Evolutionary conservation across 148 eudicot genomes (phyloP), one percentile per base, ranked within the genome.

Genomic region (Vaccinium corymbosum): DNA sequence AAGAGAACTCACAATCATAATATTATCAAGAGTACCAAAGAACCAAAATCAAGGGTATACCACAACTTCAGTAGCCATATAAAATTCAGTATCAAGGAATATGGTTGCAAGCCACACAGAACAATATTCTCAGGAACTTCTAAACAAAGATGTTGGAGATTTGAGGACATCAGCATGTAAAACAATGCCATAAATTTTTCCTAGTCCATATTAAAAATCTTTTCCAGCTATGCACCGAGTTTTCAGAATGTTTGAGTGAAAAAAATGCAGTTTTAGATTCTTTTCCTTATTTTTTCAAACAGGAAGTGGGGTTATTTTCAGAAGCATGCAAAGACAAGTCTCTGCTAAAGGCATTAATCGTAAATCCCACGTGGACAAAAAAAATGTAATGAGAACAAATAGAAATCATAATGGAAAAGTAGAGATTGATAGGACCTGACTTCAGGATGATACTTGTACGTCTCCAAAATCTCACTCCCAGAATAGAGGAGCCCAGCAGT

Each of bases 401-500:
- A 25, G 55, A 29, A 9, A 3, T 52, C 64, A 70, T 42, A 15
- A 66, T 42, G 51, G n/a, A 61, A 64, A 53, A 51, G 35, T 25
- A 25, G 20, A 82, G 81, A 81, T 50, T 52, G 38, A 84, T 73
- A 74, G 71, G 79, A 94, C 98, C 98, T 93, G 89, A 88, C 91
- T 71, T 92, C 93, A 81, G 94, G 92, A 88, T 86, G 85, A 85
- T 94, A 94, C 88, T 92, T 96, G 92, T 88, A 93, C 82, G 89
- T 89, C 86, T 93, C 94, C 78, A 94, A 78, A 80, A 94, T 91
- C 88, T 96, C 98, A 88, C 91, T 96, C 80, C 98, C 98, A 66
- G 95, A 93, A 87, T 94, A 98, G 83, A 96, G 84, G 49, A 96
- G 94, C 16, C 94, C 94, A 49, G 97, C 91, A 71, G 92, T 93